phyloP scores from a whole-genome alignment of 495 filamentous ascomycete genomes.

The Xylaria acuta region DNA sequence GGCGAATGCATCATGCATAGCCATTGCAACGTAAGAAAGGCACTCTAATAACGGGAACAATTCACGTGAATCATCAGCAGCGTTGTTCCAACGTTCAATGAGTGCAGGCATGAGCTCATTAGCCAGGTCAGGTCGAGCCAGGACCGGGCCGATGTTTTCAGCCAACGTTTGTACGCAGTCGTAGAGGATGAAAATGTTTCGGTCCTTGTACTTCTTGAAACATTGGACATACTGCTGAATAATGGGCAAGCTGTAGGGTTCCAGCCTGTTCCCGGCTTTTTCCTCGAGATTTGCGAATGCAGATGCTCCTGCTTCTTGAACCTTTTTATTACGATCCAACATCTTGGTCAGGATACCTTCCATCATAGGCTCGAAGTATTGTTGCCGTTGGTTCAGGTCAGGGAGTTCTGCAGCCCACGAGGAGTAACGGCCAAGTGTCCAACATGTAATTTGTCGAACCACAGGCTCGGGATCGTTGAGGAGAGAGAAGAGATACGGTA shows the following conservation, averaged over 20 bases:
- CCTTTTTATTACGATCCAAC: conserved; percentile 96
- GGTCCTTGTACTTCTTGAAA: conserved; percentile 94
- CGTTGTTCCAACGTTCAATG: conserved; percentile 85
- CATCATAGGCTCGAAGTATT: conserved; percentile 96
- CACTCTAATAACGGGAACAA: conserved; percentile 95
- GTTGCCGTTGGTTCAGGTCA: conserved; percentile 67
- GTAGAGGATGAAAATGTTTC: conserved; percentile 98
- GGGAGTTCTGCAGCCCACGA: conserved; percentile 84
- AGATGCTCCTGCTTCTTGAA: conserved; percentile 94
- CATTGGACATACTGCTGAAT: conserved; percentile 90
- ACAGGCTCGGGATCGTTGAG: conserved; percentile 86
- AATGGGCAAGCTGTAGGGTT: conserved; percentile 87
- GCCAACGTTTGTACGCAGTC: conserved; percentile 98
- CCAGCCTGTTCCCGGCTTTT: conserved; percentile 79
- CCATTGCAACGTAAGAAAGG: conserved; percentile 90
- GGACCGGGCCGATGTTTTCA: conserved; percentile 81
- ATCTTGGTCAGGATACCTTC: conserved; percentile 93
- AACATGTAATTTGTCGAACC: conserved; percentile 97
- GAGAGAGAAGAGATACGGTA: conserved; percentile 88
- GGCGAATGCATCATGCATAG: conserved; percentile 80
- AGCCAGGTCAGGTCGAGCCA: conserved; percentile 78
- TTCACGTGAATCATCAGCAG: conserved; percentile 89
- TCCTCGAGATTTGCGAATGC: conserved; percentile 97
- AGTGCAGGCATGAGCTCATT: conserved; percentile 93
- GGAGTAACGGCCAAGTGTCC: conserved; percentile 94